These are phyloP conservation scores for Glonium stellatum DNA, from an alignment of 495 filamentous ascomycete genomes.

Conservation along the genomic window DNA sequence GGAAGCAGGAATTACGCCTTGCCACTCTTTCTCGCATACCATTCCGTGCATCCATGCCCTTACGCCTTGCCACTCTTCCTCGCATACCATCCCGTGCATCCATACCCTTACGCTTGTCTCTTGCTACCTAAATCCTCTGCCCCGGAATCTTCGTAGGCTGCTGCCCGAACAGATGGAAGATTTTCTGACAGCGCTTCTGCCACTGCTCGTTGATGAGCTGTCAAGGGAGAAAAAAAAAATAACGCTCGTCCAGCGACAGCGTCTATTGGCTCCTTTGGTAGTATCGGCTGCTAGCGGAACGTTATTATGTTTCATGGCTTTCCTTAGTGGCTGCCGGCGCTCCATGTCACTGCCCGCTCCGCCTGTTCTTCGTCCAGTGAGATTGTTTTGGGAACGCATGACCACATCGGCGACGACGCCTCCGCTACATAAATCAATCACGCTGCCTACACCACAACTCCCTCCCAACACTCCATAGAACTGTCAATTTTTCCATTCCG, in stretches of 20 bases:
- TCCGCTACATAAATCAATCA: conserved; percentile 22
- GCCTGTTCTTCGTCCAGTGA: not conserved
- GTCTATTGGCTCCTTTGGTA: conserved; percentile 13
- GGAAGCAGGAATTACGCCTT: no score
- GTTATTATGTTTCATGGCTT: conserved; percentile 25
- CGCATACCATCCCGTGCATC: no score
- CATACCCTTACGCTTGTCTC: no score
- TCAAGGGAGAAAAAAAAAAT: conserved; percentile 14
- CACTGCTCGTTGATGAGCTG: conserved; percentile 28
- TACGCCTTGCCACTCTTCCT: no score
- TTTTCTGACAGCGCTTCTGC: conserved; percentile 11
- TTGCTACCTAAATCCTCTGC: not conserved
- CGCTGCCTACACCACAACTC: conserved; percentile 1
- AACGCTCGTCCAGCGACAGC: conserved; percentile 3
- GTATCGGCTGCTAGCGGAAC: conserved; percentile 16
- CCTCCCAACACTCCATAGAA: not conserved
- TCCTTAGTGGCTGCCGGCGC: conserved; percentile 14
- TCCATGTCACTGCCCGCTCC: conserved; percentile 21
- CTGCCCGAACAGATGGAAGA: conserved; percentile 9
- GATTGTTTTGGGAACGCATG: conserved; percentile 17
- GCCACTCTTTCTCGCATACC: no score
- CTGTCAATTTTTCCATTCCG: conserved; percentile 4
- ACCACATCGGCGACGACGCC: conserved; percentile 6
- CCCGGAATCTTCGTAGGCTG: not conserved
- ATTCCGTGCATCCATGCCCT: no score